Evolutionary conservation across 1,284 basidiomycete genomes (phyloP), one percentile per base, ranked within the genome.

Genomic region (Fomes fomentarius): DNA sequence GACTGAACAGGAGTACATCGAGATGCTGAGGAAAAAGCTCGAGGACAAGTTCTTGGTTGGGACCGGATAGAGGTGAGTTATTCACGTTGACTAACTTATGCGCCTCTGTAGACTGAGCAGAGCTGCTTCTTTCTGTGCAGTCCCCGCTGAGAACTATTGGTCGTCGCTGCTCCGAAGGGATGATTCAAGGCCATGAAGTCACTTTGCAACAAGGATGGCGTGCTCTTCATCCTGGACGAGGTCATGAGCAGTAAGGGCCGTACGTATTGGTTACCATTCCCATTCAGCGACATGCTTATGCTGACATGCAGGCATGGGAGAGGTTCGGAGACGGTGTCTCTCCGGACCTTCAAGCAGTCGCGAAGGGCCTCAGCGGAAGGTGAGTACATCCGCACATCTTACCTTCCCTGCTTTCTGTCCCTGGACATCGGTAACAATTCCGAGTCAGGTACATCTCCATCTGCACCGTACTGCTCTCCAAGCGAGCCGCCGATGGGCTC

Each of bases 211-310:
- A 91, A 90, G 66, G 89, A 94, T 60, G 93, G 89, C 5, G 90
- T 88, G 1, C 71, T 95, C n/a, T 86, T 94, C 68, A 90, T 93
- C 41, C 79, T 94, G 38, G 93, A 95, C 66, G 93, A 95, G 72
- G 83, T 89, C 57, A 89, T 89, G 93, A 87, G 87, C 64, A 91
- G 92, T 28, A 92, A 93, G 86, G 92, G 91, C 39, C 83, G 91
- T 84, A 70, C 73, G 85, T 74, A 22, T 24, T 8, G n/a, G 12
- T 30, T 12, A 7, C 12, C 9, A 19, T 31, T 24, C 2, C 1
- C 14, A 1, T 17, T 24, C 5, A 10, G 22, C 30, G 3, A 2
- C 4, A 22, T 19, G 2, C 17, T 40, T 1, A 41, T 15, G n/a
- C 12, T 2, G 8, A 11, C 8, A 2, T 21, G 4, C 17, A 92